These are phyloP conservation scores for Dissophora ornata DNA, from an alignment of 192 early-diverging fungal species.

Conservation along the genomic window DNA sequence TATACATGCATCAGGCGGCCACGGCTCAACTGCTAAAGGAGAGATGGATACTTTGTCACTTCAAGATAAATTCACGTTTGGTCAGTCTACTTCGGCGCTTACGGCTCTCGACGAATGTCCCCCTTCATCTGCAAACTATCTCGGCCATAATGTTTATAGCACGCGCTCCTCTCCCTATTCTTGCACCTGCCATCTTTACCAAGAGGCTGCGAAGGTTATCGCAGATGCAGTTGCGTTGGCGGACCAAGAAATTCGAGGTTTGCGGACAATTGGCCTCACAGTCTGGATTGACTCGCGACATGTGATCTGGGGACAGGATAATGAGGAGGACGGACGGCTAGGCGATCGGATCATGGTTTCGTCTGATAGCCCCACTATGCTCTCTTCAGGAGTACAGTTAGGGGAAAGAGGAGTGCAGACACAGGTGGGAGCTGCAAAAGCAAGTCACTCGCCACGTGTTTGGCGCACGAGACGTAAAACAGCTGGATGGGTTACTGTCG, in stretches of 20 bases:
- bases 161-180: background rate
- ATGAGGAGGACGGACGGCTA: slow-evolving; percentile 33
- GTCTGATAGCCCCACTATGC: background rate
- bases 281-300: slow-evolving; percentile 41
- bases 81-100: slow-evolving; percentile 6
- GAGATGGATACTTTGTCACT: background rate
- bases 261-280: slow-evolving; percentile 20
- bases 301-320: slow-evolving; percentile 31
- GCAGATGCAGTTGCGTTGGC: slow-evolving; percentile 32
- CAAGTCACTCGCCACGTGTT: too few species aligned
- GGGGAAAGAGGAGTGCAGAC: background rate
- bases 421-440: slow-evolving; percentile 11
- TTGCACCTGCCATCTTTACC: slow-evolving; percentile 23
- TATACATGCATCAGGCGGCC: too few species aligned
- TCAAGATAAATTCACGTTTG: slow-evolving; percentile 1
- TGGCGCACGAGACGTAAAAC: too few species aligned
- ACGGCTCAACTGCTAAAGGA: too few species aligned
- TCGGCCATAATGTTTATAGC: background rate
- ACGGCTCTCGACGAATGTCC: background rate
- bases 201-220: slow-evolving; percentile 19
- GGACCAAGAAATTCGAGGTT: slow-evolving; percentile 34
- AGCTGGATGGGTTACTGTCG: slow-evolving; percentile 30
- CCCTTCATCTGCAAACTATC: background rate
- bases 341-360: slow-evolving; percentile 43
- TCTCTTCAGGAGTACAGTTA: background rate